A percentile compares a stretch with the other conserved stretches of the same genome.
phyloP scores from a whole-genome alignment of 768 basidiomycete species.

The Boletus rubropictus region DNA sequence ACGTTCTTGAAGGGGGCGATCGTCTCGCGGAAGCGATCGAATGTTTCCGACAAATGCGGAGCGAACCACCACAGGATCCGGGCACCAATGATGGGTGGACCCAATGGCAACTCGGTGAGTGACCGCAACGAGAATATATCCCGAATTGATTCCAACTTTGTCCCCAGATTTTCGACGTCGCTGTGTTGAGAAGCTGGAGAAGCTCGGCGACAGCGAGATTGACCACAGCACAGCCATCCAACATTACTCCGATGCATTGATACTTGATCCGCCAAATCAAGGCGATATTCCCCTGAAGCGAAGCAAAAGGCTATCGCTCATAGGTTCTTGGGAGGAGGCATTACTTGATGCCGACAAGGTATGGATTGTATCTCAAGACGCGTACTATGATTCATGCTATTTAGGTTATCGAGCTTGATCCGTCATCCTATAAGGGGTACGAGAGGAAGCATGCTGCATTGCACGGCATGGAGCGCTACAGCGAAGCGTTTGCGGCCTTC shows the following conservation, averaged over 20 bases:
- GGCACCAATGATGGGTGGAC: background rate
- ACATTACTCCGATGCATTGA: background rate
- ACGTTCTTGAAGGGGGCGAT: background rate
- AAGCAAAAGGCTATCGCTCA: background rate
- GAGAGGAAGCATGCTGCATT: background rate
- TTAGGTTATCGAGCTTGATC: background rate
- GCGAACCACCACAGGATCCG: background rate
- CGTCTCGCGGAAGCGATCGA: background rate
- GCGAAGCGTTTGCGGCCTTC: background rate
- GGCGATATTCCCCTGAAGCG: no score
- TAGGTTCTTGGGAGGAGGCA: background rate
- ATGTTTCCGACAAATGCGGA: conserved; percentile 1
- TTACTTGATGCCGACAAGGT: background rate
- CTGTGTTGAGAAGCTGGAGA: no score
- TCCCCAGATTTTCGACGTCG: no score
- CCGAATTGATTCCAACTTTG: no score
- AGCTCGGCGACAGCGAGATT: no score
- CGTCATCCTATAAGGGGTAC: background rate
- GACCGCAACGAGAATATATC: background rate
- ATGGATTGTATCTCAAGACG: no score
- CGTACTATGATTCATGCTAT: no score
- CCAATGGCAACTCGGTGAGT: background rate
- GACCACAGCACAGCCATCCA: no score
- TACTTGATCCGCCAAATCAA: background rate
- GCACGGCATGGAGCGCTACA: background rate